A percentile compares a stretch with the other conserved stretches of the same genome.
These are phyloP conservation scores for Aspergillus novoparasiticus DNA, from an alignment of 2,329 filamentous ascomycete genomes.

Conservation along the genomic window DNA sequence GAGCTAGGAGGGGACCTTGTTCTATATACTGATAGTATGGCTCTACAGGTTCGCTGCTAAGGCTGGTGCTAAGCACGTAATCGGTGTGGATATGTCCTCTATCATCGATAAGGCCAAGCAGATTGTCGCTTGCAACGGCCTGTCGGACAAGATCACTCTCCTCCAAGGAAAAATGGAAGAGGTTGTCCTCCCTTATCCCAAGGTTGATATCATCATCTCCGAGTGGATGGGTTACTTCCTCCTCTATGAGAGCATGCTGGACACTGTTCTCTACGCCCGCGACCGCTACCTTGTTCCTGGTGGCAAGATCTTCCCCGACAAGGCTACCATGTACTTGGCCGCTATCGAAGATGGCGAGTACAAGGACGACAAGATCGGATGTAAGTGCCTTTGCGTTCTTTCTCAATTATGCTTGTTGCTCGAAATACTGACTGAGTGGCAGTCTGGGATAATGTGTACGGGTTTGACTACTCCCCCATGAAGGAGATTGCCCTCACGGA, in stretches of 20 bases:
- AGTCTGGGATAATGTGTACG: constrained; percentile 99
- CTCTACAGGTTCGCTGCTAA: constrained; percentile 84
- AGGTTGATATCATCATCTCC: constrained; percentile 99
- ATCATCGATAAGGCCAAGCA: constrained; percentile 98
- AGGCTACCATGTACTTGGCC: constrained; percentile 95
- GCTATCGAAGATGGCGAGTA: constrained; percentile 99
- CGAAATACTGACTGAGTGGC: constrained; percentile 29
- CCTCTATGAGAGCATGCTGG: constrained; percentile 97
- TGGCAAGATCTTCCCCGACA: constrained; percentile 97
- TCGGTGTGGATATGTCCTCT: constrained; percentile 98
- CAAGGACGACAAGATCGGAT: constrained; percentile 99
- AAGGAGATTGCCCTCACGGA: constrained; percentile 93
- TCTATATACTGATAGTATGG: constrained; percentile 19
- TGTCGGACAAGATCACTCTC: constrained; percentile 94
- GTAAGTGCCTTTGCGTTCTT: constrained; percentile 57
- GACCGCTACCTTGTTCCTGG: constrained; percentile 86
- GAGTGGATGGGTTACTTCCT: constrained; percentile 99
- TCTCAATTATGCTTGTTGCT: background rate
- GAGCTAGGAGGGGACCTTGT: background rate
- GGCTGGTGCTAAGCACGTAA: constrained; percentile 96
- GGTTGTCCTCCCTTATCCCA: constrained; percentile 85
- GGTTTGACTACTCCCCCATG: constrained; percentile 93
- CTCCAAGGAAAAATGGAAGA: constrained; percentile 99
- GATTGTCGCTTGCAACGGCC: constrained; percentile 89
- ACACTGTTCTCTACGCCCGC: constrained; percentile 94